Base-by-base conservation (phyloP, 345 rosid species). In the Stellera chamaejasme region DNA sequence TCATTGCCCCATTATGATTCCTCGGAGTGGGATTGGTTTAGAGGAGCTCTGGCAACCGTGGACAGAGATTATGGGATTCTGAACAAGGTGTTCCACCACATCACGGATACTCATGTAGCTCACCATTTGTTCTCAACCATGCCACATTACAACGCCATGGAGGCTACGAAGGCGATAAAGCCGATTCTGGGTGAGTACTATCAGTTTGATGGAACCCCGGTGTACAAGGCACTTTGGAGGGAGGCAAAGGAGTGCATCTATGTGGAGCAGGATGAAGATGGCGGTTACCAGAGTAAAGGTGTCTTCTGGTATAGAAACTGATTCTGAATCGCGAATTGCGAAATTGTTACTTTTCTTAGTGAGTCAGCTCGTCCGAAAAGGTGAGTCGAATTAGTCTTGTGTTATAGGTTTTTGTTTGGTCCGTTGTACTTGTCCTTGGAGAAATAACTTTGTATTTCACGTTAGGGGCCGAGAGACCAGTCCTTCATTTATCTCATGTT, bases 61-160 rank as follows among this genome's bases (percentile, higher is more conserved):
- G 98, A 91, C 66, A 77, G 95, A 58, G 95, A 85, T 63, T 91
- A 88, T 13, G 98, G 96, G 32, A 71, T 85, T 60, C 28, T 91
- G 72, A 91, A 88, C 76, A 82, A 77, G 78, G 81, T 91, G 42
- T 80, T 88, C 84, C 96, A 88, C 64, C 67, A 85, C 65, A 80
- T 85, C n/a, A 80, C 90, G 0, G 96, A 91, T 60, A 91, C 98
- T 10, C 98, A 91, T 26, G 95, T 88, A 15, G 83, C 88, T 0
- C 98, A 91, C 61, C 98, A 91, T 60, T 61, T 91, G 58, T 82
- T 88, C 67, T 83, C 96, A 2, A 85, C 95, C 2, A 82, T 91
- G 87, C 95, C 98, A 0, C 98, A 91, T 46, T 91, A 91, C 53
- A 78, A 88, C 27, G 96, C 96, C 0, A 80, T 83, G 88, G 92